Evolutionary conservation across 768 basidiomycete genomes (phyloP).

Genomic region (Collybiopsis luxurians): DNA sequence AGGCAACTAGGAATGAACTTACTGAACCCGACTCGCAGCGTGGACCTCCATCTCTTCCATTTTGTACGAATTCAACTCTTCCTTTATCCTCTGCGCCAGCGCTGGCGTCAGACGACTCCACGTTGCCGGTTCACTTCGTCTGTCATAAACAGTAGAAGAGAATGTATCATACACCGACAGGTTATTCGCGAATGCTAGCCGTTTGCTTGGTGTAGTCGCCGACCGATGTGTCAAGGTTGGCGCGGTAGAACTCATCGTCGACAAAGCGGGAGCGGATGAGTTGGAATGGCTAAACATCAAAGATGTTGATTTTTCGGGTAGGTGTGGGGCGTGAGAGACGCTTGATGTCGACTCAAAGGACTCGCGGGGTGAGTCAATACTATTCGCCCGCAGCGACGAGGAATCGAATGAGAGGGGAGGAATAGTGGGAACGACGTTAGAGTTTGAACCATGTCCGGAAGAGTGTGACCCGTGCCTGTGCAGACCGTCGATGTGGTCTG

Average conservation of each 20-base stretch:
- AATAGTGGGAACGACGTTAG: slow-evolving; percentile 29
- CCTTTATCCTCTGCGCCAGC: slow-evolving; percentile 95
- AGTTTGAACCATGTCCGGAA: slow-evolving; percentile 32
- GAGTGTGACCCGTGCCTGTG: slow-evolving; percentile 64
- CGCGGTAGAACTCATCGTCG: slow-evolving; percentile 42
- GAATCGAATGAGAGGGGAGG: slow-evolving; percentile 60
- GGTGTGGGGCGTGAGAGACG: slow-evolving; percentile 32
- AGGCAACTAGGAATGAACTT: slow-evolving; percentile 31
- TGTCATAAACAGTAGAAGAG: slow-evolving; percentile 85
- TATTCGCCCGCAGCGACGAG: slow-evolving; percentile 19
- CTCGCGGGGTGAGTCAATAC: slow-evolving; percentile 38
- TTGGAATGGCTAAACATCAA: slow-evolving; percentile 82
- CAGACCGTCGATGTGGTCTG: slow-evolving; percentile 85
- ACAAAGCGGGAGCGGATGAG: slow-evolving; percentile 87
- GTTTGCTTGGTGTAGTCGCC: slow-evolving; percentile 66
- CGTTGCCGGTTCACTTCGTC: slow-evolving; percentile 93
- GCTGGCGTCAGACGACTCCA: slow-evolving; percentile 95
- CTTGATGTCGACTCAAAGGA: slow-evolving; percentile 32
- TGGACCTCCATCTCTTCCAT: slow-evolving; percentile 99
- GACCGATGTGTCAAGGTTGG: slow-evolving; percentile 67
- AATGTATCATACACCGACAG: slow-evolving; percentile 98
- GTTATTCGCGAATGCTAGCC: slow-evolving; percentile 86
- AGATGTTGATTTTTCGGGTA: slow-evolving; percentile 40
- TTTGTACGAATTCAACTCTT: slow-evolving; percentile 97
- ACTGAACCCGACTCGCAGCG: slow-evolving; percentile 89